Conservation (phyloP, 225 moss, liverwort and hornwort genomes). For the Anthoceros angustus region DNA sequence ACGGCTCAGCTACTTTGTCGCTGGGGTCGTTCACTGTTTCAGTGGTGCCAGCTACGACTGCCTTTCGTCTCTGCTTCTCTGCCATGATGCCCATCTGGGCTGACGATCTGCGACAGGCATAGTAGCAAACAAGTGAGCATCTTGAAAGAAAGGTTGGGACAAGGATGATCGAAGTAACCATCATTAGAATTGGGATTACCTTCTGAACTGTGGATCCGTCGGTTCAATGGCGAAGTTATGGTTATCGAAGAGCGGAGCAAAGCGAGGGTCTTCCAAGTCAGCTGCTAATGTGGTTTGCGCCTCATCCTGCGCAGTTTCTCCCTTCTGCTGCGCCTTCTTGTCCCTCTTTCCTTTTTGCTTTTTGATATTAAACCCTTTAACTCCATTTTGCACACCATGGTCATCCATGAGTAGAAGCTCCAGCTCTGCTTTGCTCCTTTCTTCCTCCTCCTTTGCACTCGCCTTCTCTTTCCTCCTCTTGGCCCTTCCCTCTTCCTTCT, state of each 20-base stretch:
- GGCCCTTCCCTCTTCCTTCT: conserved; percentile 28
- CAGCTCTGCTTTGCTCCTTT: conserved; percentile 60
- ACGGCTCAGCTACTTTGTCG: neutral
- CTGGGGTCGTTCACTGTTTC: neutral
- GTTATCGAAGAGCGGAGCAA: conserved; percentile 50
- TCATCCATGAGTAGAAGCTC: conserved; percentile 90
- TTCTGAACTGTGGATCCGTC: conserved; percentile 74
- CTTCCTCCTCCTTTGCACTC: conserved; percentile 47
- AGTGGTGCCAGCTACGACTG: neutral
- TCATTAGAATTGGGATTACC: conserved; percentile 7
- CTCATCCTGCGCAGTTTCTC: conserved; percentile 19
- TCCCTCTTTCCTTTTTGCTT: conserved; percentile 39
- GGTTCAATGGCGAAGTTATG: conserved; percentile 89
- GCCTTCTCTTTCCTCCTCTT: conserved; percentile 56
- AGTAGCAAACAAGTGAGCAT: too few species aligned
- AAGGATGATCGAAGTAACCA: neutral
- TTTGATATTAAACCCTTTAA: conserved; percentile 23
- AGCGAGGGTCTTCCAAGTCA: conserved; percentile 70
- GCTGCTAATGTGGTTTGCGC: conserved; percentile 47
- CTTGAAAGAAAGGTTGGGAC: neutral
- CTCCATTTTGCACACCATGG: conserved; percentile 47
- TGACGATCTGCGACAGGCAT: neutral
- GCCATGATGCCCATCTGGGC: neutral
- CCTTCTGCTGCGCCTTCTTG: conserved; percentile 12
- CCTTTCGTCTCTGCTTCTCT: neutral